These are phyloP conservation scores for Pythium guiyangense DNA, from an alignment of 352 stramenopile genomes.

Conservation along the genomic window DNA sequence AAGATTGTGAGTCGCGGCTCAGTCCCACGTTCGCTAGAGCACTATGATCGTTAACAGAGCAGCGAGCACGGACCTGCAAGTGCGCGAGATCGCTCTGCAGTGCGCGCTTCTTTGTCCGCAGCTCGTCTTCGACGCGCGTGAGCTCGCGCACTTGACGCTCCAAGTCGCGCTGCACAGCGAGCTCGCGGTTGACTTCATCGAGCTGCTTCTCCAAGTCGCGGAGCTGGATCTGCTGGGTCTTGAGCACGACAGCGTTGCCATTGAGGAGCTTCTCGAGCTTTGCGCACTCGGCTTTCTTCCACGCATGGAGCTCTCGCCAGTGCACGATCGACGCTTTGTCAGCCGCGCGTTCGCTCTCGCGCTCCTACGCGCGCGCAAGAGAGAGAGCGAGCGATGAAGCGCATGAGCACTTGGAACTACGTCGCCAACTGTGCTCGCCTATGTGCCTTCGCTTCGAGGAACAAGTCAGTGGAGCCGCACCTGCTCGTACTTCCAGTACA, in stretches of 20 bases:
- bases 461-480: neutral
- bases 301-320: constrained; percentile 50
- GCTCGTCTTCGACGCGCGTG: constrained; percentile 22
- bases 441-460: too few relatives aligned
- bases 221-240: constrained; percentile 46
- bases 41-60: too few relatives aligned
- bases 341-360: constrained; percentile 34
- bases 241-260: constrained; percentile 46
- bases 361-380: constrained; percentile 22
- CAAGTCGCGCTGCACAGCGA: constrained; percentile 21
- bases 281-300: constrained; percentile 32
- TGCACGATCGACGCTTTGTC: constrained; percentile 37
- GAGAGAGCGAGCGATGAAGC: too few relatives aligned
- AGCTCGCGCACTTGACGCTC: constrained; percentile 40
- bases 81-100: constrained; percentile 27
- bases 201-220: constrained; percentile 38
- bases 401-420: too few relatives aligned
- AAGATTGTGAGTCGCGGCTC: neutral
- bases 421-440: too few relatives aligned
- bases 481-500: constrained; percentile 73
- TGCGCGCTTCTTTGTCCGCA: constrained; percentile 23
- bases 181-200: constrained; percentile 9
- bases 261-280: constrained; percentile 54
- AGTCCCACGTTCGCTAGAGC: too few relatives aligned
- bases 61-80: constrained; percentile 30